phyloP scores from a whole-genome alignment of 768 basidiomycete genomes.

The Trametes cingulata region DNA sequence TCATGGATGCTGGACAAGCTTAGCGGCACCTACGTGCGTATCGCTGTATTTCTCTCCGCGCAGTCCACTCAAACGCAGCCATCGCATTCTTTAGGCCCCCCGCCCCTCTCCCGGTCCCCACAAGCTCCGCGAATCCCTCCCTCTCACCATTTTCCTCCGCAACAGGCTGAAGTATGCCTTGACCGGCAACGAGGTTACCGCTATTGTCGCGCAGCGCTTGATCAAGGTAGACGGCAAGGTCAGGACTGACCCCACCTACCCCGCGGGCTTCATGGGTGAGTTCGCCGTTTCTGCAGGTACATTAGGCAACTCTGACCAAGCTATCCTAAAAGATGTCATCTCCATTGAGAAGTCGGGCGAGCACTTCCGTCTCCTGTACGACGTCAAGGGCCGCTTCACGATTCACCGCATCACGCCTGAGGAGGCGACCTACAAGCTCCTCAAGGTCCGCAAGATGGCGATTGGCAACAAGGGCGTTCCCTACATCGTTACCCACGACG shows the following conservation, averaged over 20 bases:
- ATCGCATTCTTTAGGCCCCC: conserved; percentile 63
- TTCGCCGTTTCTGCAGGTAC: conserved; percentile 12
- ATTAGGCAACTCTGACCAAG: neutral
- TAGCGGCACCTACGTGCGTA: conserved; percentile 86
- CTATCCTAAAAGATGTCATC: conserved; percentile 71
- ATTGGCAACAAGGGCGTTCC: conserved; percentile 94
- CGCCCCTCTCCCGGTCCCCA: conserved; percentile 98
- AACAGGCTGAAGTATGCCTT: conserved; percentile 99
- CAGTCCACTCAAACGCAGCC: neutral
- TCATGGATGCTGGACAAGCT: conserved; percentile 99
- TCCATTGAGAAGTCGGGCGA: conserved; percentile 98
- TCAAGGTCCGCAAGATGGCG: conserved; percentile 90
- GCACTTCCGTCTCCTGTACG: conserved; percentile 99
- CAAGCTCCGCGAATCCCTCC: conserved; percentile 97
- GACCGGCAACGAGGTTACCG: conserved; percentile 92
- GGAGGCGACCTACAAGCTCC: conserved; percentile 95
- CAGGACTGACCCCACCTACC: conserved; percentile 95
- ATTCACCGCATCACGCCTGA: conserved; percentile 99
- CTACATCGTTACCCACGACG: conserved; percentile 97
- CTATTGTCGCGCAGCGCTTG: conserved; percentile 93
- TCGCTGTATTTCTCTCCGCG: neutral
- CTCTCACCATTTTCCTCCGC: conserved; percentile 95
- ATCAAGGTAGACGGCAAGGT: conserved; percentile 99
- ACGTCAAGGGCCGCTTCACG: conserved; percentile 99
- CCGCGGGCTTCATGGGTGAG: conserved; percentile 96